These are phyloP conservation scores for Stephania japonica DNA, from an alignment of 164 flowering plant species.

Conservation along the genomic window DNA sequence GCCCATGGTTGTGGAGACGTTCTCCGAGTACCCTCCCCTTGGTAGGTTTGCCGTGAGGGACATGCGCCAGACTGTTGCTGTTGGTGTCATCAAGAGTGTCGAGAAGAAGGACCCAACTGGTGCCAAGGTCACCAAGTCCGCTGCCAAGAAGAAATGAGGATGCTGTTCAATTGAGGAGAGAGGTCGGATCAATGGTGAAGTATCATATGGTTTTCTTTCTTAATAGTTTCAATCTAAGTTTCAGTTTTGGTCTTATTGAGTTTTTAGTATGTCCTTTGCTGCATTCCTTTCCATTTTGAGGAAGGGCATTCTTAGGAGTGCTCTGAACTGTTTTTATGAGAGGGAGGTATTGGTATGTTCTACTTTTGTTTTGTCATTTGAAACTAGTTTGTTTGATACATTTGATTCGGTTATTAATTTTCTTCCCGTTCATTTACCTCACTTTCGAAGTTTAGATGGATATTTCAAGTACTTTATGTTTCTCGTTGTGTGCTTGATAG, in stretches of 20 bases:
- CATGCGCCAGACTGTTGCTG: slow-evolving; percentile 22
- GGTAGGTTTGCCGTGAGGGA: slow-evolving; percentile 76
- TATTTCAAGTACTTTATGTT: too few relatives aligned
- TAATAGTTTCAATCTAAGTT: neutral
- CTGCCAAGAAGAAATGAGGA: slow-evolving; percentile 59
- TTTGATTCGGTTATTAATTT: neutral
- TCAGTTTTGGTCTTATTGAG: neutral
- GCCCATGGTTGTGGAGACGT: slow-evolving; percentile 3
- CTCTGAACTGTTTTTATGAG: neutral
- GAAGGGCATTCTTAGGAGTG: neutral
- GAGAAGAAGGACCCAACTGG: slow-evolving; percentile 1
- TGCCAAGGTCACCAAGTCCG: slow-evolving; percentile 1
- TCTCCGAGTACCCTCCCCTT: slow-evolving; percentile 38
- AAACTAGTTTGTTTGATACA: slow-evolving; percentile 2
- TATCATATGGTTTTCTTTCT: neutral
- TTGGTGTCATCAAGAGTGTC: neutral
- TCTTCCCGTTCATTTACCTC: neutral
- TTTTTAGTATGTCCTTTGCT: neutral
- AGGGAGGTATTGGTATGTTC: neutral
- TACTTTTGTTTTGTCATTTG: neutral
- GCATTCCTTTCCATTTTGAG: neutral
- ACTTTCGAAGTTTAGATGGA: too few relatives aligned
- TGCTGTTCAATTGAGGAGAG: neutral
- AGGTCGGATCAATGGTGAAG: neutral
- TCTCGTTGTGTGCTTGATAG: too few relatives aligned